These are phyloP conservation scores for Leavenworthia alabamica DNA, from an alignment of 345 rosid genomes.

Conservation along the genomic window DNA sequence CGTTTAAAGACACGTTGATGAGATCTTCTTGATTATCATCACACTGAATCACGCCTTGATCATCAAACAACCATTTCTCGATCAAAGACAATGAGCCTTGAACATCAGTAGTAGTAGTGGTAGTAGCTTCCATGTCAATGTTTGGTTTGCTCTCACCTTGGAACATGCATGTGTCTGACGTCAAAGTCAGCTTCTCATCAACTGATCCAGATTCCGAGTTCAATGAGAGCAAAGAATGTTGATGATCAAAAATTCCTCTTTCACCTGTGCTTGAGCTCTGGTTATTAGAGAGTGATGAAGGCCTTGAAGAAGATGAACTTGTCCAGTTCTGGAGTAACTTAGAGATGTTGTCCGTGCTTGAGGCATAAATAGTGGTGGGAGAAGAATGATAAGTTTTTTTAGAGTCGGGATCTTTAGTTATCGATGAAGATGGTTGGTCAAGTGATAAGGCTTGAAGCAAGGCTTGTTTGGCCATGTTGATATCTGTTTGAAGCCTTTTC, in stretches of 20 bases:
- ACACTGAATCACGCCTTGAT: conserved; percentile 36
- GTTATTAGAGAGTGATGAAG: conserved; percentile 24
- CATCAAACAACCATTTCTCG: conserved; percentile 73
- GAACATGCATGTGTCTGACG: conserved; percentile 36
- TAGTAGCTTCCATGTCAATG: neutral
- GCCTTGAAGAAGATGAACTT: conserved; percentile 30
- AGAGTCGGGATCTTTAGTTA: conserved; percentile 6
- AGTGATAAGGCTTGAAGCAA: conserved; percentile 72
- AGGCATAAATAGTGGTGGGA: conserved; percentile 40
- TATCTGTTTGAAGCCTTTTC: conserved; percentile 81
- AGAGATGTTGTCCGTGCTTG: conserved; percentile 62
- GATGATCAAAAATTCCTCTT: conserved; percentile 34
- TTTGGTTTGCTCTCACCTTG: conserved; percentile 42
- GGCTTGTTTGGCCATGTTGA: conserved; percentile 76
- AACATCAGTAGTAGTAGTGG: neutral
- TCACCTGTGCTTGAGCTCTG: conserved; percentile 30
- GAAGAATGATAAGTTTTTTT: conserved; percentile 10
- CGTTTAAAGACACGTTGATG: conserved; percentile 37
- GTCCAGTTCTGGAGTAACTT: conserved; percentile 62
- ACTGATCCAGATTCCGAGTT: conserved; percentile 46
- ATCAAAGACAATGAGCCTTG: conserved; percentile 46
- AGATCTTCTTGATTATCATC: conserved; percentile 33
- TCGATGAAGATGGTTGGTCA: conserved; percentile 36
- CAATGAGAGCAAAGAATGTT: conserved; percentile 45
- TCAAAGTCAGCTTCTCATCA: conserved; percentile 26